Conservation (phyloP, 73 alveolate species). For the Paraurostyla sp. region DNA sequence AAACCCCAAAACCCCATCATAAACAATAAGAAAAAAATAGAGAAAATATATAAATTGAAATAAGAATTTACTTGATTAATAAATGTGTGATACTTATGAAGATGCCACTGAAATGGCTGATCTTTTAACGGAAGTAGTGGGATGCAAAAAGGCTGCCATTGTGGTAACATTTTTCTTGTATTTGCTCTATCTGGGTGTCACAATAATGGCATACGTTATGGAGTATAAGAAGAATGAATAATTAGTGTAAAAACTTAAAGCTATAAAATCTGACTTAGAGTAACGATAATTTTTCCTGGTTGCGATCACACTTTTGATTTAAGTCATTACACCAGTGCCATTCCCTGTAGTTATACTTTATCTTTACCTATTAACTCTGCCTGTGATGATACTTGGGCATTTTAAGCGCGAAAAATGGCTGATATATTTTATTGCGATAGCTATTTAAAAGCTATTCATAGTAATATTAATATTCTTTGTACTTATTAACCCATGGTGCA, state of each 20-base stretch:
- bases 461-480: constrained; percentile 46
- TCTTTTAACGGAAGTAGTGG: neutral
- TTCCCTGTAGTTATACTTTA: constrained; percentile 46
- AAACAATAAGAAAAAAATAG: too few species aligned
- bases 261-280: constrained; percentile 11
- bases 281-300: constrained; percentile 6
- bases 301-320: neutral
- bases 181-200: neutral
- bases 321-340: constrained; percentile 54
- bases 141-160: constrained; percentile 54
- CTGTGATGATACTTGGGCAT: constrained; percentile 26
- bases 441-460: neutral
- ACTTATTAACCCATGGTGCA: constrained; percentile 54
- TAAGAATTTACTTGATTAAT: too few species aligned
- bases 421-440: neutral
- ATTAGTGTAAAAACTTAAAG: neutral
- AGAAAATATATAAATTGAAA: too few species aligned
- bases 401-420: constrained; percentile 28
- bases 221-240: constrained; percentile 8
- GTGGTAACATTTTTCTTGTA: constrained; percentile 26
- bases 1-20: too few species aligned
- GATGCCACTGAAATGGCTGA: constrained; percentile 35
- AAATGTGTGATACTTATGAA: constrained; percentile 36
- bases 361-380: constrained; percentile 8
- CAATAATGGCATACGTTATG: neutral